phyloP scores from a whole-genome alignment of 257 asterid species.

The Catharanthus roseus region DNA sequence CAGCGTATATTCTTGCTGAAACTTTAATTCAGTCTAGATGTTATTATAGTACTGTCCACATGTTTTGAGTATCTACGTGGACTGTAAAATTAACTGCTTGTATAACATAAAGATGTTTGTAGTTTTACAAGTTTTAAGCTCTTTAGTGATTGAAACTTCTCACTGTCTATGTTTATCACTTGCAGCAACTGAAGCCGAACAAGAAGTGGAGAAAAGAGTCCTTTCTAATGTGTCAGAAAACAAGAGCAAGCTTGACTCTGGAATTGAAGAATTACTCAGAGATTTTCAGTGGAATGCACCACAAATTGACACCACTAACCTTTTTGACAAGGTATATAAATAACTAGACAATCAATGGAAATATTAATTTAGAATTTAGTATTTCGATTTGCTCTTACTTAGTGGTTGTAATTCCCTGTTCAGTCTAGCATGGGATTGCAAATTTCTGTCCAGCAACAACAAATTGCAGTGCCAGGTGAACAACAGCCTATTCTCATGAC shows the following conservation, averaged over 20 bases:
- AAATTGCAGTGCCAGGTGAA: background rate
- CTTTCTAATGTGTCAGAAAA: constrained; percentile 4
- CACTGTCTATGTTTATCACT: background rate
- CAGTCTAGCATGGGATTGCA: background rate
- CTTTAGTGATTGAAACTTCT: background rate
- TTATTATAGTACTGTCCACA: background rate
- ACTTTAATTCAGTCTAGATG: background rate
- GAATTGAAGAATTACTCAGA: constrained; percentile 33
- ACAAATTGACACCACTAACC: constrained; percentile 4
- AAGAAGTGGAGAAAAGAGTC: constrained; percentile 7
- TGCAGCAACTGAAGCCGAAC: constrained; percentile 19
- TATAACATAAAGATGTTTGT: background rate
- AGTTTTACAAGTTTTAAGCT: background rate
- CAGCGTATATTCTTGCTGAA: constrained; percentile 19
- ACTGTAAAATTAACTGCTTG: too few relatives aligned
- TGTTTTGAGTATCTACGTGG: too few relatives aligned
- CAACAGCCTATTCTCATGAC: constrained; percentile 11
- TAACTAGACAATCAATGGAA: constrained; percentile 1
- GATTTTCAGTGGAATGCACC: constrained; percentile 27
- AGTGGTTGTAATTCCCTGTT: background rate
- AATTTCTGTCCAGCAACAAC: constrained; percentile 7
- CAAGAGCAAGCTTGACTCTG: constrained; percentile 30
- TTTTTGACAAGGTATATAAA: constrained; percentile 13
- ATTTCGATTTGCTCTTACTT: too few relatives aligned
- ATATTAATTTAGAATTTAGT: background rate